Evolutionary conservation across 2,329 filamentous ascomycete species (phyloP), one percentile per base, ranked within the genome.

Genomic region (Fusarium sp.): DNA sequence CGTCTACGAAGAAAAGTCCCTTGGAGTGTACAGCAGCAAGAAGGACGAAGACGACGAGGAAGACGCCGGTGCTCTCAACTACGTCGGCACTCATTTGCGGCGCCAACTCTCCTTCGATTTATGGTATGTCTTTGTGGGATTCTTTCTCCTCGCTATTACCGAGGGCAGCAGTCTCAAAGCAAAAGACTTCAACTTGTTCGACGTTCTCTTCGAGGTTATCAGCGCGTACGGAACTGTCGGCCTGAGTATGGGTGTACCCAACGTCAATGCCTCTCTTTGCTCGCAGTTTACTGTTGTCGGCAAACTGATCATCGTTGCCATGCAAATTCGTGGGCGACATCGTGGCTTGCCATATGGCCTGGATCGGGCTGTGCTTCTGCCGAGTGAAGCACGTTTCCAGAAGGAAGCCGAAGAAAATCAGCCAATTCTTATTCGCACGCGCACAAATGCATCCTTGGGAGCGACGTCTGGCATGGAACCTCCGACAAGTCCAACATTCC

Each of bases 171-270:
- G 90, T 18, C 84, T 99, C 14, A 84, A 92, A 76, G 86, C 75
- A 5, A 79, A 80, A 32, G 82, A 90, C 5, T 92, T 94, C 74
- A 87, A 88, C 60, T 82, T 93, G 78, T 94, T 93, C 77, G 82
- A 86, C 9, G 83, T 90, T 8, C 84, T 97, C 5, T 97, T 97
- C 74, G 94, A 97, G 78, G 89, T 97, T 48, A 89, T 97, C 65
- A 95, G 92, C 59, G 94, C 94, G 2, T 97, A 97, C 76, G 97
- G 96, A 68, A 99, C 96, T 2, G 96, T 99, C 27, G 96, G 96
- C 1, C 82, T 99, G 60, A 95, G 91, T 51, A 86, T 99, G 18
- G 96, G 96, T 8, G 97, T 95, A 66, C 85, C 92, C 0, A 83
- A 81, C 21, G 85, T 89, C 78, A 92, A 97, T 79, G 87, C 93